These are phyloP conservation scores for Melanogaster broomeanus DNA, from an alignment of 768 basidiomycete genomes.

Conservation along the genomic window DNA sequence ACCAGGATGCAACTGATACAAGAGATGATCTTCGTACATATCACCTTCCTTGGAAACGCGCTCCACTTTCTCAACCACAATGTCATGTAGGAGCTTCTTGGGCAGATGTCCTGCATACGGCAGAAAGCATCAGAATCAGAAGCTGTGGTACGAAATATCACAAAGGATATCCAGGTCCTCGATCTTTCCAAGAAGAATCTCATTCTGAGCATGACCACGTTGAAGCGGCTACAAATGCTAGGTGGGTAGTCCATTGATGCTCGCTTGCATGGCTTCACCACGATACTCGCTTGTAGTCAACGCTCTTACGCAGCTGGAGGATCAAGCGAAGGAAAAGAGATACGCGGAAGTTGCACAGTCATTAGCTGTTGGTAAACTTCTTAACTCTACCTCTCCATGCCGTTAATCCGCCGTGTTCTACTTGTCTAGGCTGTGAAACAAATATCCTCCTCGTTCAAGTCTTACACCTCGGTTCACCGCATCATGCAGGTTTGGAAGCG, in stretches of 20 bases:
- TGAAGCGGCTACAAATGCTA: constrained; percentile 92
- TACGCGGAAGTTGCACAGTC: constrained; percentile 86
- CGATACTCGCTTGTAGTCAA: constrained; percentile 56
- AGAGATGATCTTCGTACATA: constrained; percentile 89
- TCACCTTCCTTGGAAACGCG: neutral
- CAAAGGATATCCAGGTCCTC: constrained; percentile 92
- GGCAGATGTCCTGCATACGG: constrained; percentile 93
- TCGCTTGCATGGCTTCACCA: neutral
- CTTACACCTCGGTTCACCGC: constrained; percentile 72
- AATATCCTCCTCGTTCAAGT: constrained; percentile 77
- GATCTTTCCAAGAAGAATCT: constrained; percentile 95
- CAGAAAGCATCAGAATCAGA: constrained; percentile 98
- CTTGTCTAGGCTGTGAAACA: constrained; percentile 78
- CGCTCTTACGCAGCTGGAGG: constrained; percentile 78
- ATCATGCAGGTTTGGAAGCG: constrained; percentile 79
- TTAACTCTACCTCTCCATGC: constrained; percentile 12
- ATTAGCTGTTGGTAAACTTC: constrained; percentile 58
- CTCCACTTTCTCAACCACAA: constrained; percentile 6
- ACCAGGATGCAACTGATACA: constrained; percentile 88
- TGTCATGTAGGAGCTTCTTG: constrained; percentile 74
- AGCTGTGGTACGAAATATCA: constrained; percentile 92
- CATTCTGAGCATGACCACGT: constrained; percentile 81
- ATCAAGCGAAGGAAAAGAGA: constrained; percentile 71
- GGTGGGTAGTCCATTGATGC: constrained; percentile 49
- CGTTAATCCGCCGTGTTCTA: neutral